Percentiles rank a stretch among this genome's conserved stretches.
phyloP scores from a whole-genome alignment of 768 basidiomycete genomes.

The Boletus subparvulus region DNA sequence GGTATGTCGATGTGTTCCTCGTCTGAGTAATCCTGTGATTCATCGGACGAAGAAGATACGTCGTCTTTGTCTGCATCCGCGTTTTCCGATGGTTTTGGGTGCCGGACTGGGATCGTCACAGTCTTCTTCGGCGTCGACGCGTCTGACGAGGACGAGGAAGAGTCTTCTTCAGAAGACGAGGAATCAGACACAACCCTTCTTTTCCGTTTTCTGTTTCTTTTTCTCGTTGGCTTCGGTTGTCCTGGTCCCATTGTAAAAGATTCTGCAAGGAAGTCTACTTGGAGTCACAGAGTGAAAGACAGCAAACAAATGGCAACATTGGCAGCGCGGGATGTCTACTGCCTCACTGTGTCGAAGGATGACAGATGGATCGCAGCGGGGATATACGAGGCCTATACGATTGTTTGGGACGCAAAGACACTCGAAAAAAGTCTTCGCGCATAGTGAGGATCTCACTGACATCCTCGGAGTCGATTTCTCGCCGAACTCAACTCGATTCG shows the following conservation, averaged over 20 bases:
- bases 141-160: slow-evolving; percentile 24
- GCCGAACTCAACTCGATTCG: too few relatives aligned
- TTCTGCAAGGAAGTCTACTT: too few relatives aligned
- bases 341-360: too few relatives aligned
- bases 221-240: slow-evolving; percentile 38
- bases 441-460: too few relatives aligned
- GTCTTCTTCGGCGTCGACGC: slow-evolving; percentile 7
- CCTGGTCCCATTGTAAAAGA: slow-evolving; percentile 25
- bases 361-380: too few relatives aligned
- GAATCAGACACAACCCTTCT: slow-evolving; percentile 47
- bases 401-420: too few relatives aligned
- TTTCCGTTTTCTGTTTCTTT: slow-evolving; percentile 54
- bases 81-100: slow-evolving; percentile 4
- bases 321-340: too few relatives aligned
- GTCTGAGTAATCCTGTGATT: slow-evolving; percentile 3
- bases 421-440: too few relatives aligned
- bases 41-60: slow-evolving; percentile 17
- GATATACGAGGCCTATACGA: too few relatives aligned
- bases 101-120: slow-evolving; percentile 9
- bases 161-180: slow-evolving; percentile 39
- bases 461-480: too few relatives aligned
- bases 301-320: too few relatives aligned
- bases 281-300: too few relatives aligned
- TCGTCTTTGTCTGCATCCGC: slow-evolving; percentile 3
- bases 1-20: slow-evolving; percentile 3